Base-by-base conservation (phyloP, 805 yeast species). In the Babjeviella inositovora region DNA sequence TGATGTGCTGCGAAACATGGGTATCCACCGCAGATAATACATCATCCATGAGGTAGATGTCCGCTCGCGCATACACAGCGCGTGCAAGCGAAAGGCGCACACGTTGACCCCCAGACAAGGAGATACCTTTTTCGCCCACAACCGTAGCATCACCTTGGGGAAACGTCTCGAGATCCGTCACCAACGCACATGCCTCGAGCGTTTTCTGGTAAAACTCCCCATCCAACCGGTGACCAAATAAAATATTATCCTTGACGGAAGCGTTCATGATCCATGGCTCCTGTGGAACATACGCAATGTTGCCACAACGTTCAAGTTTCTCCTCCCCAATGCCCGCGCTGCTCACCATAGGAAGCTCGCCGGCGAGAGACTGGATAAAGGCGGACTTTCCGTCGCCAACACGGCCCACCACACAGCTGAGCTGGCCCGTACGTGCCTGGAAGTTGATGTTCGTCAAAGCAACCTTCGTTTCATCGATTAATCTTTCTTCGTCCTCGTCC, bases 251-350 rank as follows among this genome's bases (percentile, higher is more conserved):
- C 20, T 54, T 38, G n/a, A 55, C 48, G 13, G 58, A 48, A n/a
- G 57, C 41, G 25, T 54, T 55, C 34, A 54, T 61, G 24, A 55
- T 51, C 62, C 62, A 55, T 6, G 59, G n/a, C n/a, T n/a, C n/a
- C n/a, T n/a, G n/a, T n/a, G n/a, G n/a, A n/a, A n/a, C 42, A 37
- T n/a, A n/a, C n/a, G n/a, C n/a, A n/a, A n/a, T n/a, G n/a, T n/a
- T n/a, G n/a, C n/a, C n/a, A n/a, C n/a, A n/a, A n/a, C n/a, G n/a
- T n/a, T n/a, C n/a, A n/a, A n/a, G n/a, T n/a, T n/a, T n/a, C n/a
- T n/a, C n/a, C n/a, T n/a, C n/a, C n/a, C n/a, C n/a, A n/a, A n/a
- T n/a, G 4, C 35, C 33, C 9, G 30, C 26, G 13, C 31, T 25
- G 10, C 20, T 22, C 14, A 22, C 16, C n/a, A n/a, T n/a, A n/a